Evolutionary conservation across 1,284 basidiomycete genomes (phyloP), one percentile per base, ranked within the genome.

Genomic region (Paramarasmius palmivorus): DNA sequence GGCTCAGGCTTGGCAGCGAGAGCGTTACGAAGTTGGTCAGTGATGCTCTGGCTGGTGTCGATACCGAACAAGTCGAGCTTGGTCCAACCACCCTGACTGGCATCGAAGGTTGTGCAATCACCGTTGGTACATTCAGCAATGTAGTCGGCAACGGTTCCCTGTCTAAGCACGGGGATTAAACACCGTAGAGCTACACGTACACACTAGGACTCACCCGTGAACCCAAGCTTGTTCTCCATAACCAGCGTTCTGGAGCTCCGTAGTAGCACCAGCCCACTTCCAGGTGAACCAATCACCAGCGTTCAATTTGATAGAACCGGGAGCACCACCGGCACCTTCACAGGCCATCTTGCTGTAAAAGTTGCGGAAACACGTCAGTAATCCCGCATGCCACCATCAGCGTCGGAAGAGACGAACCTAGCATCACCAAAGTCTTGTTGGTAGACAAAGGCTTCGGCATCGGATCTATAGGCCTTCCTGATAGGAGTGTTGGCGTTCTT

Each of bases 41-140:
- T 66, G 37, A 73, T 70, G 61, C 67, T 70, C 49, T 66, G 50
- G 52, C 65, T 64, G 25, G 61, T 65, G 50, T 68, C 64, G 51
- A 71, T 67, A 22, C 73, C 72, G 19, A 61, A 63, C 36, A 67
- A 64, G 48, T 69, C 66, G 53, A 73, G 59, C 60, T 74, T 74
- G 59, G 71, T 71, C 73, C 73, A 75, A 44, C 67, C 64, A 42
- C 64, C 66, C 36, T 64, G 60, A 47, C 65, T 63, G 25, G 68
- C 60, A 50, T 71, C 65, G 52, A 71, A 70, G 2, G 46, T 63
- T n/a, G 61, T 58, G 60, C 73, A 74, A 52, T 69, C 64, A 7
- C 64, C 67, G 22, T 69, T 62, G 4, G 49, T 40, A 61, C 73
- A 74, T 19, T 66, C 63, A 4, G 73, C 65, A 64, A 75, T 74